These are phyloP conservation scores for Vicia sativa DNA, from an alignment of 306 rosid species.

Conservation along the genomic window DNA sequence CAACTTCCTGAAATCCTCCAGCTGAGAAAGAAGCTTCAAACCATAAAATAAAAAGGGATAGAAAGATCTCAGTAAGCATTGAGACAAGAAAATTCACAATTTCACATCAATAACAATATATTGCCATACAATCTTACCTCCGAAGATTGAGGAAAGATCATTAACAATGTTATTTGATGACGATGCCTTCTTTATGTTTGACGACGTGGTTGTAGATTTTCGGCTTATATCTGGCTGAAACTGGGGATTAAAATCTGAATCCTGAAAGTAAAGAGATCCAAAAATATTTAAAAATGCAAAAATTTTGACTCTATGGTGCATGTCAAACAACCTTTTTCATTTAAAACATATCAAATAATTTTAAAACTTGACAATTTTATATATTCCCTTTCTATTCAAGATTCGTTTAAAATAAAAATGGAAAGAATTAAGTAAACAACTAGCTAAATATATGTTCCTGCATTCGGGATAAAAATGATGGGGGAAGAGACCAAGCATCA, in stretches of 20 bases:
- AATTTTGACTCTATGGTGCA: not conserved
- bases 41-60: constrained; percentile 28
- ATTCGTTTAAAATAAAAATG: not conserved
- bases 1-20: constrained; percentile 82
- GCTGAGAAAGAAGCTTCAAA: constrained; percentile 72
- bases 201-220: constrained; percentile 52
- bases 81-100: constrained; percentile 28
- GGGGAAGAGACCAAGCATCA: constrained; percentile 22
- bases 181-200: constrained; percentile 76
- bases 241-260: constrained; percentile 62
- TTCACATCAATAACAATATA: constrained; percentile 34
- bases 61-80: constrained; percentile 31
- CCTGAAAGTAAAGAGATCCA: constrained; percentile 51
- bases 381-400: constrained; percentile 17
- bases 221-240: constrained; percentile 63
- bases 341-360: constrained; percentile 21
- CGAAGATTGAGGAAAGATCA: constrained; percentile 89
- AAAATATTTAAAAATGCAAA: constrained; percentile 21
- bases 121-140: constrained; percentile 54
- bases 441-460: constrained; percentile 1
- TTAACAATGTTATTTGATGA: constrained; percentile 78
- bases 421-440: constrained; percentile 20
- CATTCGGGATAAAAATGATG: constrained; percentile 8
- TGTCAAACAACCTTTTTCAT: constrained; percentile 22
- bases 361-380: constrained; percentile 13